phyloP scores from a whole-genome alignment of 495 filamentous ascomycete genomes.

The Xanthoparmelia taractica region DNA sequence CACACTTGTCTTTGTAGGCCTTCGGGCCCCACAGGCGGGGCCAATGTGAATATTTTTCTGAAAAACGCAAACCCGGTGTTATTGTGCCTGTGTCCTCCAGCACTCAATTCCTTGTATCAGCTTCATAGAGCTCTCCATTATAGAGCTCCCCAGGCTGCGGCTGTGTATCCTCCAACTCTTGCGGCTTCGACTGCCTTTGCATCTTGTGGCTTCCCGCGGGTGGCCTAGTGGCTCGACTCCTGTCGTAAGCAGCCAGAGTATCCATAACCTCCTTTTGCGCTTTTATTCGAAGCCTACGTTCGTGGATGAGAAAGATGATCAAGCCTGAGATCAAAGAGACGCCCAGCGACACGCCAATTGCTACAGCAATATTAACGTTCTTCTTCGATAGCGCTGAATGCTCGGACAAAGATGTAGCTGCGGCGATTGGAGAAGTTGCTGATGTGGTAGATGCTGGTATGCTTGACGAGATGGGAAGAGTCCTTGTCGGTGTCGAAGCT shows the following conservation, averaged over 20 bases:
- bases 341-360: conserved; percentile 8
- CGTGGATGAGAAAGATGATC: conserved; percentile 4
- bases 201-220: background rate
- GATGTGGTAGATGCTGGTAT: background rate
- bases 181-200: background rate
- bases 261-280: background rate
- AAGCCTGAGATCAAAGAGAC: conserved; percentile 1
- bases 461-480: background rate
- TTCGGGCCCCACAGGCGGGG: too few species aligned
- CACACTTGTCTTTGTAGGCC: too few species aligned
- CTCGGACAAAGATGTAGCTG: background rate
- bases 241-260: background rate
- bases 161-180: background rate
- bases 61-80: too few species aligned
- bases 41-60: too few species aligned
- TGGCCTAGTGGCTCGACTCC: background rate
- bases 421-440: background rate
- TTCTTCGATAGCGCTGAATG: background rate
- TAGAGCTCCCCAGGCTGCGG: background rate
- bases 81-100: too few species aligned
- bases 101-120: background rate
- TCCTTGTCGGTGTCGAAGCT: background rate
- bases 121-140: conserved; percentile 2
- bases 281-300: conserved; percentile 11
- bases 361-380: background rate